Base-by-base conservation (phyloP, 768 basidiomycete species). In the Leccinum boreale region DNA sequence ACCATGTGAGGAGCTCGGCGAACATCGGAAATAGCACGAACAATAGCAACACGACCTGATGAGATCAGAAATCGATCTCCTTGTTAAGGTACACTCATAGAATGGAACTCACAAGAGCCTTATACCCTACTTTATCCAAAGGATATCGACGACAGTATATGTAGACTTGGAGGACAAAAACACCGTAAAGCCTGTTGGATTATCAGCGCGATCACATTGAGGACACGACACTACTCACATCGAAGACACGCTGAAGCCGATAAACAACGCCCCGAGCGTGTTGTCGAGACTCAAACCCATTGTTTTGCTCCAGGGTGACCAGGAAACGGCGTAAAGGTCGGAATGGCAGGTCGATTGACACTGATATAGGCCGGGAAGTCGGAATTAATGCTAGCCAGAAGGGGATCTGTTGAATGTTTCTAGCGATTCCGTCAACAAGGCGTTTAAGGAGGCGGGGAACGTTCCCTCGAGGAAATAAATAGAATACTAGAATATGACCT, bases 231-330 rank as follows among this genome's bases (percentile, higher is more conserved):
- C 15, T 35, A 60, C 75, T 62, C 49, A 66, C 77, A 68, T 50
- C 42, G 69, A 64, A n/a, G 86, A 80, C 42, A 77, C 69, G 1
- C 79, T 77, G 59, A 85, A 85, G 31, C 86, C 86, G 48, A 85
- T 65, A 60, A 86, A 79, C 46, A 81, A 70, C 17, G 85, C 85
- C 35, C 86, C 86, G 15, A 87, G 77, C 1, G 86, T 86, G 62
- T 74, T 78, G 66, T 75, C 68, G 53, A 80, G 63, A 42, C 46
- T 67, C 14, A 62, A 47, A 50, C 11, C 7, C 72, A 73, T 71
- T 28, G 55, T 39, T 54, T 55, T 50, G 47, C 23, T 15, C 56
- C 35, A 48, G 44, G 36, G 46, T 19, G 45, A 53, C 28, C 52
- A 19, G 46, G 58, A 52, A 51, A 24, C 5, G 31, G 51, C n/a